Percentiles rank a stretch among this genome's conserved stretches.
phyloP scores from a whole-genome alignment of 495 filamentous ascomycete species.

The Lasiosphaeria ovina region DNA sequence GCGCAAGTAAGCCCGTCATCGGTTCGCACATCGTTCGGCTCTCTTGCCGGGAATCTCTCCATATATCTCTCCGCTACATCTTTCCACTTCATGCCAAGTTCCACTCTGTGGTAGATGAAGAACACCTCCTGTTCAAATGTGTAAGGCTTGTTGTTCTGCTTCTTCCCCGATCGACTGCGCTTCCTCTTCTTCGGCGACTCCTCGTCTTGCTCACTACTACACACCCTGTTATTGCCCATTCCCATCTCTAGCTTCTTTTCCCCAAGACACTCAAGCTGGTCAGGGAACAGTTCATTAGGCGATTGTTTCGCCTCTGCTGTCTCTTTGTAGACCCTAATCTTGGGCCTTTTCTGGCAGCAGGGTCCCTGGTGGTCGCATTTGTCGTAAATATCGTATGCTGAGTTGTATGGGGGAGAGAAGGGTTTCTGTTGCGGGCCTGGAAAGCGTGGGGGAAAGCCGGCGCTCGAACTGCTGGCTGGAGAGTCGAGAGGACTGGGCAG shows the following conservation, averaged over 20 bases:
- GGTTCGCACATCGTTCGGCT: constrained; percentile 18
- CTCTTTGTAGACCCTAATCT: no score
- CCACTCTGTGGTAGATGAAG: constrained; percentile 35
- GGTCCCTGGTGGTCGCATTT: no score
- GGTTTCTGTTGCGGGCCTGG: no score
- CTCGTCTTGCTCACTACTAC: background rate
- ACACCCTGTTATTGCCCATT: background rate
- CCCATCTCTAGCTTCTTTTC: background rate
- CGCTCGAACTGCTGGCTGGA: no score
- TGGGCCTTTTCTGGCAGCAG: no score
- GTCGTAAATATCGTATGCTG: no score
- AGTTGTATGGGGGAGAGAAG: no score
- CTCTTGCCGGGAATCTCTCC: constrained; percentile 22
- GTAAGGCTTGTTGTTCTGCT: constrained; percentile 23
- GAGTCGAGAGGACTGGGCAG: no score
- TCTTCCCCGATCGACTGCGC: background rate
- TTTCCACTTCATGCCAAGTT: constrained; percentile 34
- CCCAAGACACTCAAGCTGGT: no score
- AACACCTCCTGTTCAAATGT: constrained; percentile 24
- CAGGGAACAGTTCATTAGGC: no score
- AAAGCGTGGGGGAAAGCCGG: no score
- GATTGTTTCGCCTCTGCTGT: no score
- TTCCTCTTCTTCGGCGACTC: background rate
- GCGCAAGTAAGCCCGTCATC: constrained; percentile 34
- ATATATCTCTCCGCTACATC: constrained; percentile 28